phyloP scores from a whole-genome alignment of 2,329 filamentous ascomycete species.

The Diaporthe ampelina region DNA sequence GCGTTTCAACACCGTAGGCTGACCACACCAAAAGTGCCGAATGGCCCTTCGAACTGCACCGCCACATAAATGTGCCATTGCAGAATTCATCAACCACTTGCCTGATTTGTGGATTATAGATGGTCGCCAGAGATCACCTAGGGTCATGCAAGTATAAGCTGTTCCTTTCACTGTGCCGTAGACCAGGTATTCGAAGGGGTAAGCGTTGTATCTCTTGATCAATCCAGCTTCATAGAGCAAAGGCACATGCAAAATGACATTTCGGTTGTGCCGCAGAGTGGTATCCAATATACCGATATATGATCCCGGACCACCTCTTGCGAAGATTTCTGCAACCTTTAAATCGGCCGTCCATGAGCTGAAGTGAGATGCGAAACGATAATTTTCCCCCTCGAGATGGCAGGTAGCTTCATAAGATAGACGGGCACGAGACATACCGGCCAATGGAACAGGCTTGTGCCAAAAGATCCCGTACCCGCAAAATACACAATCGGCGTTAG shows the following conservation, averaged over 20 bases:
- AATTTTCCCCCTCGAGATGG: neutral
- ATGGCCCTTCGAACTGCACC: neutral
- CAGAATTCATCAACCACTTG: neutral
- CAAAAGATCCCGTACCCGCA: neutral
- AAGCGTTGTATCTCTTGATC: neutral
- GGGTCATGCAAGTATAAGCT: neutral
- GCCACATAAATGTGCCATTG: neutral
- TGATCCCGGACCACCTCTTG: neutral
- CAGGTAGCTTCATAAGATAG: neutral
- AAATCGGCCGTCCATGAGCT: neutral
- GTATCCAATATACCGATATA: neutral
- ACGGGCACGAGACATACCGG: neutral
- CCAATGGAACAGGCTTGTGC: neutral
- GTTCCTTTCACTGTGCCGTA: neutral
- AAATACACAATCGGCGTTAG: neutral
- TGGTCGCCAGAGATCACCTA: neutral
- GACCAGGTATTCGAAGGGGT: neutral
- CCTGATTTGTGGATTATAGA: neutral
- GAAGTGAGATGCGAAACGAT: neutral
- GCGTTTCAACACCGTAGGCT: neutral
- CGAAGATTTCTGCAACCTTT: neutral
- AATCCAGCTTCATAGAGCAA: neutral
- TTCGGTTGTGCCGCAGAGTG: neutral
- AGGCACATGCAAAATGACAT: neutral
- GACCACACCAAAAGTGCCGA: neutral